phyloP scores from a whole-genome alignment of 2,329 filamentous ascomycete genomes.

The Xylariaceae sp. region DNA sequence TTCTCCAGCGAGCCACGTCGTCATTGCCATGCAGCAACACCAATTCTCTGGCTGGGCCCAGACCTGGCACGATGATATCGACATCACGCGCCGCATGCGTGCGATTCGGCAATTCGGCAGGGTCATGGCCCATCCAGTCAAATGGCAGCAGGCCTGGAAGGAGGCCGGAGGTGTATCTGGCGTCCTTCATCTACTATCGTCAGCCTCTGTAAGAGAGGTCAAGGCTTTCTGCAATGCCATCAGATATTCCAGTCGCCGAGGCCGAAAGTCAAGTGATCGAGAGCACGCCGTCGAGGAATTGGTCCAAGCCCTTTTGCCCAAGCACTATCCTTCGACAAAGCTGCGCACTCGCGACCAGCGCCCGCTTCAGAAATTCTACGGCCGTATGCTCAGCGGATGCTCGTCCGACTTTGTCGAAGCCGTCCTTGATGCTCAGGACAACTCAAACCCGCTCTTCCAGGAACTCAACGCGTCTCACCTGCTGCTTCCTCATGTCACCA shows the following conservation, averaged over 20 bases:
- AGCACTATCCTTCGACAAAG: slow-evolving; percentile 14
- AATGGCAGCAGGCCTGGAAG: slow-evolving; percentile 12
- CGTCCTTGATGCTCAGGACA: slow-evolving; percentile 10
- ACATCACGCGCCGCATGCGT: neutral
- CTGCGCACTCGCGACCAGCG: slow-evolving; percentile 11
- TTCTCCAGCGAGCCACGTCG: neutral
- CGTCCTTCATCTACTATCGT: slow-evolving; percentile 12
- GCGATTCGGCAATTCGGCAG: slow-evolving; percentile 12
- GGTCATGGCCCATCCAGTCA: slow-evolving; percentile 1
- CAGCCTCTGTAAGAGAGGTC: slow-evolving; percentile 12
- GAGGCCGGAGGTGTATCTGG: slow-evolving; percentile 14
- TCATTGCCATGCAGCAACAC: slow-evolving; percentile 4
- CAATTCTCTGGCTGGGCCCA: slow-evolving; percentile 13
- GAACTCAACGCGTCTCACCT: slow-evolving; percentile 3
- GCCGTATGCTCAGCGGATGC: slow-evolving; percentile 14
- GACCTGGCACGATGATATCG: slow-evolving; percentile 8
- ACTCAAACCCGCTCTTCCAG: slow-evolving; percentile 15
- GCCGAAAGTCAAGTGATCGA: slow-evolving; percentile 12
- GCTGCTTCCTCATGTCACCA: slow-evolving; percentile 8
- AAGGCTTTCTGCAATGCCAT: slow-evolving; percentile 11
- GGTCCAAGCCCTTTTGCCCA: slow-evolving; percentile 14
- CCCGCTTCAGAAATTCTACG: slow-evolving; percentile 13
- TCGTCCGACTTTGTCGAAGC: slow-evolving; percentile 13
- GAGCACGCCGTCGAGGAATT: slow-evolving; percentile 11
- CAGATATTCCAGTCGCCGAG: slow-evolving; percentile 7